Conservation (phyloP, 805 yeast species). For the Ogataea degrootiae region DNA sequence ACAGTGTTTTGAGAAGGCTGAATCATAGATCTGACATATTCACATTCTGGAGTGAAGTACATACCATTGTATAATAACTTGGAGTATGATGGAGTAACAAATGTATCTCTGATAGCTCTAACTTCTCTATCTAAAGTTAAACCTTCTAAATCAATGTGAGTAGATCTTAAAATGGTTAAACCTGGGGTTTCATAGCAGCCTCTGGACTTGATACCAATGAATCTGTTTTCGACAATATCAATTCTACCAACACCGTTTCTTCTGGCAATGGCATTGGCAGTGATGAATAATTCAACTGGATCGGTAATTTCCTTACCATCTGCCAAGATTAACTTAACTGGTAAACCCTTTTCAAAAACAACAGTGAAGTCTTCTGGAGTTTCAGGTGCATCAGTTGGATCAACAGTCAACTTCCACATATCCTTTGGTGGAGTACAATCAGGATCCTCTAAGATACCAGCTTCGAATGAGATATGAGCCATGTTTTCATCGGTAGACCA, state of each 20-base stretch:
- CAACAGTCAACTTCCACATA: conserved; percentile 98
- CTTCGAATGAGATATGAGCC: conserved; percentile 99
- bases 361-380: conserved; percentile 85
- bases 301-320: conserved; percentile 63
- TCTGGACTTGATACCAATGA: conserved; percentile 97
- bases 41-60: conserved; percentile 98
- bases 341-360: conserved; percentile 81
- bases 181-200: conserved; percentile 99
- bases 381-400: conserved; percentile 93
- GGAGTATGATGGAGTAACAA: conserved; percentile 90
- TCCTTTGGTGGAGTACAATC: conserved; percentile 98
- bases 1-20: conserved; percentile 92
- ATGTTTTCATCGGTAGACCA: conserved; percentile 99
- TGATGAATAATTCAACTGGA: conserved; percentile 86
- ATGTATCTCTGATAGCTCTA: conserved; percentile 91
- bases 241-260: conserved; percentile 99
- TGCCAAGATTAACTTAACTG: conserved; percentile 68
- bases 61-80: conserved; percentile 92
- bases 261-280: conserved; percentile 94
- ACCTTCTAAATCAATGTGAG: conserved; percentile 97
- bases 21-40: conserved; percentile 89
- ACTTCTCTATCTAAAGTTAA: conserved; percentile 96
- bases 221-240: conserved; percentile 98
- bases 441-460: conserved; percentile 99
- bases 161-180: conserved; percentile 84